Percentiles rank a stretch among this genome's conserved stretches.
These are phyloP conservation scores for Pseudocercospora vitis DNA, from an alignment of 2,329 filamentous ascomycete species.

Conservation along the genomic window DNA sequence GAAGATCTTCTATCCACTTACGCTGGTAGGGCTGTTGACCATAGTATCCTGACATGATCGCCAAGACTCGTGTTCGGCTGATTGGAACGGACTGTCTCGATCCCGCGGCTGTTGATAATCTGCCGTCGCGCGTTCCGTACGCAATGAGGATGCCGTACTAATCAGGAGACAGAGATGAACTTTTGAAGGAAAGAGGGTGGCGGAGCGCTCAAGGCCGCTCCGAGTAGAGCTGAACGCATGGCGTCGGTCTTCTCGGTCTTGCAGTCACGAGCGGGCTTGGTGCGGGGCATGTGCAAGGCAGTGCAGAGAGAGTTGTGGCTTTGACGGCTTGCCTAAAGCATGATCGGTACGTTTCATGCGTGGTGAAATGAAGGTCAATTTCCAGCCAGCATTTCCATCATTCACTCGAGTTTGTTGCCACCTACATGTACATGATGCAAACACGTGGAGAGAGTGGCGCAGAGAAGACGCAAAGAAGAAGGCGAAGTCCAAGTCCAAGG, in stretches of 20 bases:
- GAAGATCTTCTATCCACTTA: constrained; percentile 4
- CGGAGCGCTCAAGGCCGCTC: neutral
- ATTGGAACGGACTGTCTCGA: neutral
- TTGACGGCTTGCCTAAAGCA: neutral
- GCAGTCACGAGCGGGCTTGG: constrained; percentile 5
- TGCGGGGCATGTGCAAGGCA: neutral
- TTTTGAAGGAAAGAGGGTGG: neutral
- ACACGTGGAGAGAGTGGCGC: neutral
- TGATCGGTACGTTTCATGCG: too few species aligned
- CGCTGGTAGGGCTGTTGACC: constrained; percentile 8
- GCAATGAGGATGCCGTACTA: neutral
- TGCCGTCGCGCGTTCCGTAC: neutral
- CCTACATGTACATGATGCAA: neutral
- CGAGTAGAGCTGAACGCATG: neutral
- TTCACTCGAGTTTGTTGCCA: neutral
- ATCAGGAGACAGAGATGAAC: neutral
- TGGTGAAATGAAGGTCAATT: too few species aligned
- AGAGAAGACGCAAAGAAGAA: neutral
- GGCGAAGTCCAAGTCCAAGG: neutral
- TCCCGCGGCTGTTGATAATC: neutral
- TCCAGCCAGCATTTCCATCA: neutral
- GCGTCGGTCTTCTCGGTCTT: too few species aligned
- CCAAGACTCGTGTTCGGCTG: constrained; percentile 8
- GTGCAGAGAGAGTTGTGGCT: constrained; percentile 1
- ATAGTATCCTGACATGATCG: constrained; percentile 21